Evolutionary conservation across 306 rosid species (phyloP).

Genomic region (Mimosa pudica): DNA sequence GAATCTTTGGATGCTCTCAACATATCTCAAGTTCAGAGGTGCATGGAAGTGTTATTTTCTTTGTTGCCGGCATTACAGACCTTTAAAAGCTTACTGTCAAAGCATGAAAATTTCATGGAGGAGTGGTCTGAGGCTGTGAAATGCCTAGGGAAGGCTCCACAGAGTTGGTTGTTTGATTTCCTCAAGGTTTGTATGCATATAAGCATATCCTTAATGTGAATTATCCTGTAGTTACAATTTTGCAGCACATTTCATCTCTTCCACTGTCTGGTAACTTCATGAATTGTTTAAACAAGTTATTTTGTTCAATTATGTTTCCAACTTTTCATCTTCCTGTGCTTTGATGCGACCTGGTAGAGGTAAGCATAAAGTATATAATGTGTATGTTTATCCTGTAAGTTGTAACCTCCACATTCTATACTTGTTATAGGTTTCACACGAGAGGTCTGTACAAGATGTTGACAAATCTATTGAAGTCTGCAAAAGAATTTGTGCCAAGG

Average conservation of each 20-base stretch:
- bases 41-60: constrained; percentile 80
- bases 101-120: constrained; percentile 41
- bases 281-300: constrained; percentile 6
- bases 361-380: constrained; percentile 22
- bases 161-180: constrained; percentile 67
- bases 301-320: constrained; percentile 18
- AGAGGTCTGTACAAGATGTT: constrained; percentile 52
- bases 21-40: constrained; percentile 64
- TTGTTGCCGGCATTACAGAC: constrained; percentile 59
- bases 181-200: constrained; percentile 58
- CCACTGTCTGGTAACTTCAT: constrained; percentile 4
- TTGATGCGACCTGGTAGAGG: neutral
- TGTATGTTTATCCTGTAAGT: constrained; percentile 9
- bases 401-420: constrained; percentile 23
- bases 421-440: constrained; percentile 61
- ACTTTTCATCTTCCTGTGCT: neutral
- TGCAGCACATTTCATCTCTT: neutral
- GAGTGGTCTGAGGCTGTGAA: constrained; percentile 81
- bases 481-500: constrained; percentile 66
- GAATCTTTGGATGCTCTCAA: constrained; percentile 63
- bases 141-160: constrained; percentile 83
- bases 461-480: constrained; percentile 41
- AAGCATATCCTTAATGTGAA: neutral
- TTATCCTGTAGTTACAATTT: neutral
- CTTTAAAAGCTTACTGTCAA: constrained; percentile 27